phyloP scores from a whole-genome alignment of 805 yeast genomes.

The Komagataella kurtzmanii region DNA sequence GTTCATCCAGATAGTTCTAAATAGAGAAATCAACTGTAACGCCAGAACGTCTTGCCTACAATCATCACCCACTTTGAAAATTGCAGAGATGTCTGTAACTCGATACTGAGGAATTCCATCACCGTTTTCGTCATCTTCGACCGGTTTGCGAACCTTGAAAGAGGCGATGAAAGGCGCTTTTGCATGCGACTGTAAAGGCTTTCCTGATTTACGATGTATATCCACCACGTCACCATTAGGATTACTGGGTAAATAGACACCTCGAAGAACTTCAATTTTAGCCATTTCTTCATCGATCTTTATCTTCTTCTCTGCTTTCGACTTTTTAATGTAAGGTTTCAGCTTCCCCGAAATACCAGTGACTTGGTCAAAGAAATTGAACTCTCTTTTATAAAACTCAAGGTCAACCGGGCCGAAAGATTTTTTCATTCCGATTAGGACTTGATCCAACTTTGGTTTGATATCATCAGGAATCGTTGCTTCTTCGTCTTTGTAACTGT shows the following conservation, averaged over 20 bases:
- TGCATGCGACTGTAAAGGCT: slow-evolving; percentile 94
- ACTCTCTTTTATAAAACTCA: slow-evolving; percentile 67
- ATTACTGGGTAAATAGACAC: slow-evolving; percentile 88
- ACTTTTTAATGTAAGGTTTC: slow-evolving; percentile 85
- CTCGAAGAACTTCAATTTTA: slow-evolving; percentile 54
- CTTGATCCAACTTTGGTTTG: slow-evolving; percentile 72
- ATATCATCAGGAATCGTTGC: slow-evolving; percentile 64
- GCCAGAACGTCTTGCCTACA: slow-evolving; percentile 96
- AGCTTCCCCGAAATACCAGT: slow-evolving; percentile 90
- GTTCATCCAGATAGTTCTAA: slow-evolving; percentile 80
- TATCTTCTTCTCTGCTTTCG: slow-evolving; percentile 91
- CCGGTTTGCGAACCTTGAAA: slow-evolving; percentile 62
- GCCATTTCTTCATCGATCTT: slow-evolving; percentile 96
- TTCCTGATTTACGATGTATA: slow-evolving; percentile 84
- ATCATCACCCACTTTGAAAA: slow-evolving; percentile 98
- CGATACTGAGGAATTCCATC: slow-evolving; percentile 16
- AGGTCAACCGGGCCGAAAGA: slow-evolving; percentile 50
- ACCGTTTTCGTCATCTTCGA: slow-evolving; percentile 23
- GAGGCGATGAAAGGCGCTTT: slow-evolving; percentile 98
- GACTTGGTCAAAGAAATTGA: slow-evolving; percentile 79
- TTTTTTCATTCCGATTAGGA: slow-evolving; percentile 48
- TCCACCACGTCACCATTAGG: slow-evolving; percentile 94
- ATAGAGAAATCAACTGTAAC: slow-evolving; percentile 79
- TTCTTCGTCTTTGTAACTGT: slow-evolving; percentile 83
- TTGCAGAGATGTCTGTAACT: slow-evolving; percentile 63